Percentiles rank a stretch among this genome's conserved stretches.
Conservation (phyloP, 768 basidiomycete species). For the Trametes cubensis region DNA sequence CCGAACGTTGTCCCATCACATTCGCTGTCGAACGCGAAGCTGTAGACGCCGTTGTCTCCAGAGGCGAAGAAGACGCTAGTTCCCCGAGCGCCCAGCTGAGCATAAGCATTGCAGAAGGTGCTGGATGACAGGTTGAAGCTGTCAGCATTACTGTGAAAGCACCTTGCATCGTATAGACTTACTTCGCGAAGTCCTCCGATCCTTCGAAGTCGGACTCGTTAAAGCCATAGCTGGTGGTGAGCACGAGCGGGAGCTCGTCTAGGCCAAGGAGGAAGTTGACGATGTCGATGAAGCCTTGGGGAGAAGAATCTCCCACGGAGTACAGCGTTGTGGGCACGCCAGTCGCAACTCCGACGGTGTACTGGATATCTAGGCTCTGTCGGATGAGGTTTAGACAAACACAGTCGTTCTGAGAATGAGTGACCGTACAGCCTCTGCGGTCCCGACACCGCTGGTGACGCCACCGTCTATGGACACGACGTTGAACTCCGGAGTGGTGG, state of each 20-base stretch:
- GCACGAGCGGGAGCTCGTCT: slow-evolving; percentile 33
- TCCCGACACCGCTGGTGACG: slow-evolving; percentile 39
- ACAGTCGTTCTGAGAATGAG: not conserved
- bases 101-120: slow-evolving; percentile 38
- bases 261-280: slow-evolving; percentile 34
- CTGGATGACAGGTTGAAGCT: slow-evolving; percentile 13
- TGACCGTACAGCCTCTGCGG: slow-evolving; percentile 24
- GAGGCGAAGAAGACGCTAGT: slow-evolving; percentile 40
- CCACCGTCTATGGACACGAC: slow-evolving; percentile 34
- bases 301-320: slow-evolving; percentile 37
- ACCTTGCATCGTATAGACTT: slow-evolving; percentile 2
- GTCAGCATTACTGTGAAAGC: no score
- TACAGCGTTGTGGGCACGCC: slow-evolving; percentile 39
- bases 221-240: slow-evolving; percentile 39
- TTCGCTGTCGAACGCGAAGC: slow-evolving; percentile 29
- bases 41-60: slow-evolving; percentile 41
- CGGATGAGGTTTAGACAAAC: slow-evolving; percentile 15
- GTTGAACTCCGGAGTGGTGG: slow-evolving; percentile 26
- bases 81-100: slow-evolving; percentile 40
- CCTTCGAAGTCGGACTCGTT: slow-evolving; percentile 34
- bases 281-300: slow-evolving; percentile 39
- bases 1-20: slow-evolving; percentile 46
- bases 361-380: slow-evolving; percentile 41
- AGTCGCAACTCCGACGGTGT: slow-evolving; percentile 38
- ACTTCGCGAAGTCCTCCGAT: slow-evolving; percentile 30